These are phyloP conservation scores for Gastrolobium bilobum DNA, from an alignment of 306 rosid genomes.

Conservation along the genomic window DNA sequence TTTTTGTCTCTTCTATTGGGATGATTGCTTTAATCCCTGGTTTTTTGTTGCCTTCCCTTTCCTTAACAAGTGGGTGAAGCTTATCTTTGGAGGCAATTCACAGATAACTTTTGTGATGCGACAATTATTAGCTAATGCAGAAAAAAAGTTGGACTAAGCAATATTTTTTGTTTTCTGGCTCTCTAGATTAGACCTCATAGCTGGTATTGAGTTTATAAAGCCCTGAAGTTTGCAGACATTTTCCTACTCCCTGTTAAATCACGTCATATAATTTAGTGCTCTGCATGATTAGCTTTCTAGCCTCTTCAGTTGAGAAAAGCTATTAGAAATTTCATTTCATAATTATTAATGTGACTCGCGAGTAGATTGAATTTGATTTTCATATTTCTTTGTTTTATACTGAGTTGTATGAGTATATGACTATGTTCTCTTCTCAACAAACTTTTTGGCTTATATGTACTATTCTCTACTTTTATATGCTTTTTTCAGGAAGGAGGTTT, in stretches of 20 bases:
- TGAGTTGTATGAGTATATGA: background rate
- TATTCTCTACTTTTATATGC: conserved; percentile 34
- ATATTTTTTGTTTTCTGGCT: conserved; percentile 1
- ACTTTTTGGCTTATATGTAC: conserved; percentile 21
- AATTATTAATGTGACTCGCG: conserved; percentile 14
- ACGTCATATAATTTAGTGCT: conserved; percentile 32
- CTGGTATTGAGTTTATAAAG: conserved; percentile 28
- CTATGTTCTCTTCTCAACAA: background rate
- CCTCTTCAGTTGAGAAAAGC: conserved; percentile 22
- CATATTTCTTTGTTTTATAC: conserved; percentile 26
- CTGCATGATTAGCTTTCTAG: background rate
- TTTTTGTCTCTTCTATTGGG: conserved; percentile 21
- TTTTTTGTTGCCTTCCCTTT: too few species aligned
- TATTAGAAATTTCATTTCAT: conserved; percentile 16
- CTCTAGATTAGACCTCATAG: conserved; percentile 17
- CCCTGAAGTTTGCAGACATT: conserved; percentile 33
- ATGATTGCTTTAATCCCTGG: background rate
- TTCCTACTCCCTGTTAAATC: conserved; percentile 28
- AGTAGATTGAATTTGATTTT: conserved; percentile 21
- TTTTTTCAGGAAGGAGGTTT: conserved; percentile 89
- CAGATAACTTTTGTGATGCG: background rate
- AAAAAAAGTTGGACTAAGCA: background rate
- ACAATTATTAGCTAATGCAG: conserved; percentile 3
- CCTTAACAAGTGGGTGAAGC: background rate
- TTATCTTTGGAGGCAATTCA: conserved; percentile 20